Evolutionary conservation across 352 stramenopile species (phyloP), one percentile per base, ranked within the genome.

Genomic region (Phytophthora vignae): DNA sequence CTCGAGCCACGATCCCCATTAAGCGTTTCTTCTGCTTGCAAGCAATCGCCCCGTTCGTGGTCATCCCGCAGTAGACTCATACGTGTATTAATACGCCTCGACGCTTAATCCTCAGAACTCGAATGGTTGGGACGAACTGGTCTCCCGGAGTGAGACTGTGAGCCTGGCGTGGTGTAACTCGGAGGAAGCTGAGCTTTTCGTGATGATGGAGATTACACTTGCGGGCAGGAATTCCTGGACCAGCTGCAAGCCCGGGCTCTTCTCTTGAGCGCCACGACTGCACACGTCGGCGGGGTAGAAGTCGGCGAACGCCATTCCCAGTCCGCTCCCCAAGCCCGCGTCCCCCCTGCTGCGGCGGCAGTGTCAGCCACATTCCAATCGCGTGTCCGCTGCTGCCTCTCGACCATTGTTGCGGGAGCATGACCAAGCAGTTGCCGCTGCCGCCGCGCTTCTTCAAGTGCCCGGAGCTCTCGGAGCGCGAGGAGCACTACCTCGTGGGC

Each of bases 391-490:
- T 29, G 49, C 40, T 14, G 19, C 15, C 15, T 42, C 36, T 42
- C 36, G 11, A 42, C 36, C 36, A 42, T 42, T 42, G 36, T 55
- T 29, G 60, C 17, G 27, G 15, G 10, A 59, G 25, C 48, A 2
- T 25, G 73, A 77, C 78, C 67, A 85, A 79, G 67, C 62, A 74
- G 69, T 60, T 82, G 74, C 76, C 76, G 33, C 71, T 92, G 38
- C 81, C 76, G 36, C 71, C 81, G 71, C 74, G 75, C 60, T 90
- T 82, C 64, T 90, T 92, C 67, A 72, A 88, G 62, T 86, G 80
- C 49, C 84, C 84, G 15, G 74, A 71, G 69, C 82, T 92, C 60
- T 81, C 80, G 27, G 60, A 71, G 53, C 76, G 81, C 40, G 84
- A 92, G 72, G 66, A 76, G 53, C 69, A 82, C 50, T 87, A 89